Evolutionary conservation across 768 basidiomycete species (phyloP).

Genomic region (Rhodosporidiobolus odoratus): DNA sequence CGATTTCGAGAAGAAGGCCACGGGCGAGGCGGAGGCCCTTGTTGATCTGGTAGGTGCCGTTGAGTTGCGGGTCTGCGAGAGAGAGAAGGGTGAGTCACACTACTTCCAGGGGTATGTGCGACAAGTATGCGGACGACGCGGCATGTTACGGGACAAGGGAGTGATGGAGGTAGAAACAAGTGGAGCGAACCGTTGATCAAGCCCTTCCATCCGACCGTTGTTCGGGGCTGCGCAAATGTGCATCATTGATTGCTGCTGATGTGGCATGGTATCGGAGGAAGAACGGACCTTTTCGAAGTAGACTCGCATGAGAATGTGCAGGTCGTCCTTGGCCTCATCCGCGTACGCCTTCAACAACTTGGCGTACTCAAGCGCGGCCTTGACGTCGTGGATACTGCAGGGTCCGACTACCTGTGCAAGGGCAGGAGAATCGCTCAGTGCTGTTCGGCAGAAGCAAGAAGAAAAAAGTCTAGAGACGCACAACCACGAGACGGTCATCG

Average conservation of each 20-base stretch:
- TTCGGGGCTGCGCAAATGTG: slow-evolving; percentile 52
- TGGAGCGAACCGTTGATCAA: slow-evolving; percentile 68
- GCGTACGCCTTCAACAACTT: slow-evolving; percentile 71
- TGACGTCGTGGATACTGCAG: slow-evolving; percentile 75
- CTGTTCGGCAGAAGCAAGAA: slow-evolving; percentile 40
- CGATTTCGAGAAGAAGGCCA: slow-evolving; percentile 76
- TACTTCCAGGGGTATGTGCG: too few species aligned
- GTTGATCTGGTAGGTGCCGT: slow-evolving; percentile 89
- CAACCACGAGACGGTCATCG: slow-evolving; percentile 87
- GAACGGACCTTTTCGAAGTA: slow-evolving; percentile 78
- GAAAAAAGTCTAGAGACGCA: slow-evolving; percentile 63
- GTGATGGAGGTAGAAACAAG: neutral
- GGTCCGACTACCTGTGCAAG: slow-evolving; percentile 55
- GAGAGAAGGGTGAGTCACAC: neutral
- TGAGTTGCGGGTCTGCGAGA: slow-evolving; percentile 69
- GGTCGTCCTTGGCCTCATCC: slow-evolving; percentile 69
- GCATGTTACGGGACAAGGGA: neutral
- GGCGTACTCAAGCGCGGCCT: slow-evolving; percentile 59
- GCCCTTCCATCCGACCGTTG: slow-evolving; percentile 98
- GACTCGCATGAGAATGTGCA: slow-evolving; percentile 87
- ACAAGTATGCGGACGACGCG: too few species aligned
- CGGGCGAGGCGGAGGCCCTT: slow-evolving; percentile 85
- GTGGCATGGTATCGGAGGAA: neutral
- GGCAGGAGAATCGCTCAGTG: neutral
- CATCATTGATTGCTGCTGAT: too few species aligned